Percentiles rank a stretch among this genome's conserved stretches.
Conservation (phyloP, 2,329 filamentous ascomycete species). For the Fonsecaea pedrosoi region DNA sequence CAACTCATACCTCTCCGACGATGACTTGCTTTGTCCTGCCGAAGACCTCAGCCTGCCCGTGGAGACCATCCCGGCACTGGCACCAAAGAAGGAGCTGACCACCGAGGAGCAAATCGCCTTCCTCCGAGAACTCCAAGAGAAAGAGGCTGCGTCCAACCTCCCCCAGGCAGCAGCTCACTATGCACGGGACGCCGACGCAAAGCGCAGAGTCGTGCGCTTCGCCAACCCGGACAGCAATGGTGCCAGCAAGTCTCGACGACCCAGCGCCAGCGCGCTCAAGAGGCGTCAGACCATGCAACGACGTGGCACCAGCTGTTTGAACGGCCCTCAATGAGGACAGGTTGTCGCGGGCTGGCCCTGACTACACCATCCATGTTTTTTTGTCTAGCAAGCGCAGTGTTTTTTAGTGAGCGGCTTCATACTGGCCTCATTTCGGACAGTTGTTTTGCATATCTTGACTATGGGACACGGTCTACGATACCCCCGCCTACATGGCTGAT, state of each 20-base stretch:
- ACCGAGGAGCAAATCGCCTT: constrained; percentile 41
- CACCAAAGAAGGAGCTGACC: constrained; percentile 38
- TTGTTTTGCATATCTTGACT: constrained; percentile 21
- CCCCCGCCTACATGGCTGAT: constrained; percentile 25
- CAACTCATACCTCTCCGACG: constrained; percentile 40
- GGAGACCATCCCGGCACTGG: constrained; percentile 36
- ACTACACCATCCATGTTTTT: neutral
- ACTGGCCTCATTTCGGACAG: constrained; percentile 9
- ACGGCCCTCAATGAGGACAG: constrained; percentile 33
- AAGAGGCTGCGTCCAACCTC: constrained; percentile 33
- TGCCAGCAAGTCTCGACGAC: constrained; percentile 34
- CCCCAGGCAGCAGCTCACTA: constrained; percentile 21
- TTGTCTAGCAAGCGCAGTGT: constrained; percentile 2
- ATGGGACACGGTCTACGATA: constrained; percentile 28
- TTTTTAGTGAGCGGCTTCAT: constrained; percentile 10
- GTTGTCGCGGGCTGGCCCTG: constrained; percentile 23
- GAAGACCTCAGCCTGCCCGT: constrained; percentile 34
- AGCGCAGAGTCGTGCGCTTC: constrained; percentile 38
- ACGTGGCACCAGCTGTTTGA: constrained; percentile 27
- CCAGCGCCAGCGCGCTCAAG: constrained; percentile 25
- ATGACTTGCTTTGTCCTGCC: constrained; percentile 36
- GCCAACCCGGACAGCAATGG: constrained; percentile 21
- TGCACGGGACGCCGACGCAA: constrained; percentile 24
- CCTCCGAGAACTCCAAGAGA: constrained; percentile 39
- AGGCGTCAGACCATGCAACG: constrained; percentile 28